Conservation (phyloP, 495 filamentous ascomycete species). For the Penicillium silybi region DNA sequence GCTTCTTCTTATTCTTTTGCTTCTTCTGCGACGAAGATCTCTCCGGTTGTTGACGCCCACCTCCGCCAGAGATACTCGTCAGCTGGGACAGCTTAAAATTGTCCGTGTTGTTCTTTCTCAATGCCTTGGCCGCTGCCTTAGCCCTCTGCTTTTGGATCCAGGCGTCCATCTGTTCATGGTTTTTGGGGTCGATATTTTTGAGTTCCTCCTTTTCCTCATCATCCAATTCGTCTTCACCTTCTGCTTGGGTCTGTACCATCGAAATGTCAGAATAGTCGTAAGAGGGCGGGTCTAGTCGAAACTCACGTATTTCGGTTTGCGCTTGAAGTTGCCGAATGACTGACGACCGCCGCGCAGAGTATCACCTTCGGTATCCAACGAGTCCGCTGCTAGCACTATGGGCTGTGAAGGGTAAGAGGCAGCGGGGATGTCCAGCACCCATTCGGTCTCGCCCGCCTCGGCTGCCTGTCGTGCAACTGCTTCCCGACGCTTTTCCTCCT, state of each 20-base stretch:
- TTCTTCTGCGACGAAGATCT: constrained; percentile 1
- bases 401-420: constrained; percentile 21
- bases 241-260: neutral
- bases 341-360: constrained; percentile 31
- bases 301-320: constrained; percentile 29
- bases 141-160: constrained; percentile 6
- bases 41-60: neutral
- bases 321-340: constrained; percentile 38
- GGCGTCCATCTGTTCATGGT: constrained; percentile 9
- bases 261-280: neutral
- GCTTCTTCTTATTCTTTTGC: constrained; percentile 38
- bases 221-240: constrained; percentile 11
- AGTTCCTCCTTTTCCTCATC: constrained; percentile 5
- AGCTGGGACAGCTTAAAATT: constrained; percentile 20
- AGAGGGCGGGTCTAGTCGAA: neutral
- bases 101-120: neutral
- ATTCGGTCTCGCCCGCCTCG: constrained; percentile 79
- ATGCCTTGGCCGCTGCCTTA: neutral
- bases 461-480: constrained; percentile 68
- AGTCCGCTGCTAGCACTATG: constrained; percentile 33
- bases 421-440: constrained; percentile 59
- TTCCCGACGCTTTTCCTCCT: constrained; percentile 68
- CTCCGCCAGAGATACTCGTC: constrained; percentile 36
- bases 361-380: constrained; percentile 35
- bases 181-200: neutral